phyloP scores from a whole-genome alignment of 2,329 filamentous ascomycete species.

The Metarhizium brunneum region DNA sequence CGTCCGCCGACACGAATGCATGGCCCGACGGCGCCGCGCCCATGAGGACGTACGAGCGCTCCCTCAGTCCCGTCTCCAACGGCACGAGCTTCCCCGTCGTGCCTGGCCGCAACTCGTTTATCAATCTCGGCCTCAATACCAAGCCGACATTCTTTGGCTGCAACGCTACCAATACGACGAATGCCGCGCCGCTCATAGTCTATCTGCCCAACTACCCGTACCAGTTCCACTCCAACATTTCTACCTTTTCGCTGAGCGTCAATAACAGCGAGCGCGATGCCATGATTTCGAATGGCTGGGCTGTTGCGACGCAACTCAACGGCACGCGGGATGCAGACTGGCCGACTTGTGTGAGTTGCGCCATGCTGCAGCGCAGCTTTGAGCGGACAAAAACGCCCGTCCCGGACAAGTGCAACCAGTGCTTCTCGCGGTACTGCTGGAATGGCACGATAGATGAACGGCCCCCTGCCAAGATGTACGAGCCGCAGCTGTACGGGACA shows the following conservation, averaged over 20 bases:
- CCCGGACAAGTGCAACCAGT: slow-evolving; percentile 62
- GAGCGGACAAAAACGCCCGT: slow-evolving; percentile 58
- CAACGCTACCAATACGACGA: slow-evolving; percentile 44
- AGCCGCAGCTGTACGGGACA: not conserved
- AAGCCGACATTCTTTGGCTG: slow-evolving; percentile 57
- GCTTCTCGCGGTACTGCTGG: slow-evolving; percentile 87
- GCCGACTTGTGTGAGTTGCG: slow-evolving; percentile 79
- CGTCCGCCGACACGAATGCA: slow-evolving; percentile 45
- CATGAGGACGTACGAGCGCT: slow-evolving; percentile 46
- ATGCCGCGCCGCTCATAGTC: slow-evolving; percentile 60
- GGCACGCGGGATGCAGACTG: slow-evolving; percentile 63
- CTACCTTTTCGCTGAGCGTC: slow-evolving; percentile 64
- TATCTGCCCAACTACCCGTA: slow-evolving; percentile 78
- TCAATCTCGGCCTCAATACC: slow-evolving; percentile 48
- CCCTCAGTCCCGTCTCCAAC: slow-evolving; percentile 37
- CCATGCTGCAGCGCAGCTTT: slow-evolving; percentile 69
- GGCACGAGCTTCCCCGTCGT: slow-evolving; percentile 50
- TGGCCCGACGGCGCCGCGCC: slow-evolving; percentile 55
- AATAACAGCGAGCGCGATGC: slow-evolving; percentile 57
- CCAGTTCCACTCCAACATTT: slow-evolving; percentile 64
- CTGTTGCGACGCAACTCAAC: slow-evolving; percentile 76
- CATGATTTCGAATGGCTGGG: slow-evolving; percentile 83
- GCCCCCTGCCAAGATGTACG: not conserved
- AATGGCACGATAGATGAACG: slow-evolving; percentile 52
- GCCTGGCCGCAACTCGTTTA: slow-evolving; percentile 44